Percentiles rank a stretch among this genome's conserved stretches.
phyloP scores from a whole-genome alignment of 2,329 filamentous ascomycete species.

The Xylaria sp. region DNA sequence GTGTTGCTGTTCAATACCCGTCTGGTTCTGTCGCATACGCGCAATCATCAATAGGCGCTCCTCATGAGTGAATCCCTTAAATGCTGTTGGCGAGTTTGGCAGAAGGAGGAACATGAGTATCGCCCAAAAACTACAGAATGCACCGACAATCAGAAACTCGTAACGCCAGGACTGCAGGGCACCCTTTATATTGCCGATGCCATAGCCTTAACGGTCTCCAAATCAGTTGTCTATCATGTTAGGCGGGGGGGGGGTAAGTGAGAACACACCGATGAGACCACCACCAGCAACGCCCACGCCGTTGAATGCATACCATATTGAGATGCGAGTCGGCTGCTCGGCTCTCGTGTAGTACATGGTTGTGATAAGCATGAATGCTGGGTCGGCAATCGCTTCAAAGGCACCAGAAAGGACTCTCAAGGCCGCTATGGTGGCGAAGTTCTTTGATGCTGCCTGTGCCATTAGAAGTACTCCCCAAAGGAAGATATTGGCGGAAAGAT shows the following conservation, averaged over 20 bases:
- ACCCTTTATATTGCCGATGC: constrained; percentile 13
- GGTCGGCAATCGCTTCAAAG: constrained; percentile 42
- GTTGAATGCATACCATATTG: constrained; percentile 17
- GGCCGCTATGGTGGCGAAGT: constrained; percentile 40
- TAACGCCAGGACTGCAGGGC: constrained; percentile 23
- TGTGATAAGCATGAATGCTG: constrained; percentile 42
- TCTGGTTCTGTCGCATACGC: constrained; percentile 16
- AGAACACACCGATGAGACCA: constrained; percentile 18
- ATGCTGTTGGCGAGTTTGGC: constrained; percentile 15
- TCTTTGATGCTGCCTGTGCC: constrained; percentile 40
- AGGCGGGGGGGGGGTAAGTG: background rate
- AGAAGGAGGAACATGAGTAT: constrained; percentile 15
- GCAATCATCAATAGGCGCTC: constrained; percentile 21
- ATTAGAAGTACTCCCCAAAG: constrained; percentile 55
- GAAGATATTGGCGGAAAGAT: constrained; percentile 52
- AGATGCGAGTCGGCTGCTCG: constrained; percentile 41
- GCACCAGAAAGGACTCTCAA: constrained; percentile 41
- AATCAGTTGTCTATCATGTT: background rate
- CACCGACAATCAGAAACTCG: constrained; percentile 22
- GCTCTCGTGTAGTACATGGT: constrained; percentile 45
- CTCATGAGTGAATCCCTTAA: constrained; percentile 10
- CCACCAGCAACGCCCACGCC: constrained; percentile 22
- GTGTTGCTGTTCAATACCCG: constrained; percentile 13
- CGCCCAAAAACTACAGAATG: constrained; percentile 14
- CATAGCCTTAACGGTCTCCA: background rate